Conservation (phyloP, 371 early-diverging fungal genomes). For the Mucor velutinosus region DNA sequence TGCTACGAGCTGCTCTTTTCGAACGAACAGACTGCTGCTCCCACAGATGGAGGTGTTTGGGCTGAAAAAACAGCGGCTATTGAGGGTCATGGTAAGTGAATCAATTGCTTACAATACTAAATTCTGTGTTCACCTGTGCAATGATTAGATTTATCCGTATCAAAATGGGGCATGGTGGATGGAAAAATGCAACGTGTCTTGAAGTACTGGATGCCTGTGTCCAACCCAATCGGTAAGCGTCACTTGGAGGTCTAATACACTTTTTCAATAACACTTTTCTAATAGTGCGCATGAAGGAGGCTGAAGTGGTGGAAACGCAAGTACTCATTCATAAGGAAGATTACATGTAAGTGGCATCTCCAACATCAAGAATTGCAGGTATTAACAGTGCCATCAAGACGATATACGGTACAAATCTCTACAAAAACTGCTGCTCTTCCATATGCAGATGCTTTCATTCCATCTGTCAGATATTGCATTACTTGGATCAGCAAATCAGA, state of each 20-base stretch:
- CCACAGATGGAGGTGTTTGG: slow-evolving; percentile 54
- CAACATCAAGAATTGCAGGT: neutral
- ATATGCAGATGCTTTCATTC: slow-evolving; percentile 64
- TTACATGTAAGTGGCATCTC: slow-evolving; percentile 30
- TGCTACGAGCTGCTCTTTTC: slow-evolving; percentile 65
- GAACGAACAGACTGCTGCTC: slow-evolving; percentile 34
- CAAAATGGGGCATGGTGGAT: slow-evolving; percentile 36
- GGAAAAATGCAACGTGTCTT: slow-evolving; percentile 36
- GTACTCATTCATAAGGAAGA: slow-evolving; percentile 51
- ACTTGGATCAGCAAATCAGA: slow-evolving; percentile 45
- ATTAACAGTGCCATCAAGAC: slow-evolving; percentile 13
- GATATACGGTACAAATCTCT: slow-evolving; percentile 47
- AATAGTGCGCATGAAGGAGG: slow-evolving; percentile 55
- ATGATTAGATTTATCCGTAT: slow-evolving; percentile 34
- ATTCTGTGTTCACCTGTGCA: neutral
- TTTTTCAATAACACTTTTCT: neutral
- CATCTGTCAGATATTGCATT: slow-evolving; percentile 58
- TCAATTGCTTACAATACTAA: neutral
- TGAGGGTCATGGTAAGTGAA: slow-evolving; percentile 48
- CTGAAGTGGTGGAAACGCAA: slow-evolving; percentile 63
- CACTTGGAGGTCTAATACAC: neutral
- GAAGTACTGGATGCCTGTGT: slow-evolving; percentile 54
- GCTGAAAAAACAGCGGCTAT: slow-evolving; percentile 48
- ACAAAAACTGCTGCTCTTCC: slow-evolving; percentile 55
- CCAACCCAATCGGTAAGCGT: slow-evolving; percentile 46